phyloP scores from a whole-genome alignment of 2,329 filamentous ascomycete genomes.

The Claviceps fusiformis region DNA sequence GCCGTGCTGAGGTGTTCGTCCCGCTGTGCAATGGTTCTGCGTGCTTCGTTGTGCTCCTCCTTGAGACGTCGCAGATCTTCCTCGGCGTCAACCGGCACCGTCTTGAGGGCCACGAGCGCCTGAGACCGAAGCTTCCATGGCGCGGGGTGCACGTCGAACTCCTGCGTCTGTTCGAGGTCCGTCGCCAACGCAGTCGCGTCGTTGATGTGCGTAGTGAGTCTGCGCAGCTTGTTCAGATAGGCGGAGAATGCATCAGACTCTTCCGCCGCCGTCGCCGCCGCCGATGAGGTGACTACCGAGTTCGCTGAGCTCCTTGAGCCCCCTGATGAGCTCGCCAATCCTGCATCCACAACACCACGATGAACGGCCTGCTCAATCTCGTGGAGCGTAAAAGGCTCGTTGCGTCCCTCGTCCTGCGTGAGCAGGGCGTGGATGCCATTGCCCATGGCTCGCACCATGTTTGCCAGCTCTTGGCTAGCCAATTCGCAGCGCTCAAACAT shows the following conservation, averaged over 20 bases:
- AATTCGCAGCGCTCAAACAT: constrained; percentile 58
- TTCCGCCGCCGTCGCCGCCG: constrained; percentile 8
- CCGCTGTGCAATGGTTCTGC: constrained; percentile 55
- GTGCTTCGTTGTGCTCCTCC: constrained; percentile 66
- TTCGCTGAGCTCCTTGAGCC: no score
- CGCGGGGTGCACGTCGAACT: constrained; percentile 62
- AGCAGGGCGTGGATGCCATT: constrained; percentile 51
- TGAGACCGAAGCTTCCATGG: constrained; percentile 78
- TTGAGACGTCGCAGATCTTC: constrained; percentile 71
- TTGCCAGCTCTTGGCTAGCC: constrained; percentile 50
- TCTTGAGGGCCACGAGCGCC: constrained; percentile 71
- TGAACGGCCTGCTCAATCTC: constrained; percentile 55
- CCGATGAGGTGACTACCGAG: neutral
- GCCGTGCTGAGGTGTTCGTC: constrained; percentile 78
- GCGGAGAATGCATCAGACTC: constrained; percentile 59
- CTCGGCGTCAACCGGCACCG: constrained; percentile 67
- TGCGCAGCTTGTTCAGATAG: constrained; percentile 53
- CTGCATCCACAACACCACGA: constrained; percentile 32
- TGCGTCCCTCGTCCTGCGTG: constrained; percentile 53
- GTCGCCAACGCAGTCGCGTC: constrained; percentile 58
- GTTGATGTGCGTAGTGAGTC: constrained; percentile 48
- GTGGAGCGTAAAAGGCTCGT: constrained; percentile 49
- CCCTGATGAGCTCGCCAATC: constrained; percentile 22
- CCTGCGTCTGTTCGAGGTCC: constrained; percentile 58
- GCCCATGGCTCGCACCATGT: constrained; percentile 54